Base-by-base conservation (phyloP, 2,329 filamentous ascomycete genomes). In the Cytospora leucostoma region DNA sequence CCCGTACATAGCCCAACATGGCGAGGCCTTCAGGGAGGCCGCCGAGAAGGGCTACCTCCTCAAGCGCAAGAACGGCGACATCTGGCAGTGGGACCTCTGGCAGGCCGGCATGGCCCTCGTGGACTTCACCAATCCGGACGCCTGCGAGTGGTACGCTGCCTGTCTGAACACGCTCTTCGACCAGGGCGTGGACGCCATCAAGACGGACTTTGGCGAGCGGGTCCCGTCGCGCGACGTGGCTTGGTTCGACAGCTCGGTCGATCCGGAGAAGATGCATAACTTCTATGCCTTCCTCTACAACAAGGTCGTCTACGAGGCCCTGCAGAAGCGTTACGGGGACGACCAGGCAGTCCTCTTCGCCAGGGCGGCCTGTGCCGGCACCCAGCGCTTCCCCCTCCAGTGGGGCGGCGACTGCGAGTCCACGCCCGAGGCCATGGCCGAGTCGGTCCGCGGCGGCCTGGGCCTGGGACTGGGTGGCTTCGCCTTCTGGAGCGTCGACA, bases 31-130 rank as follows among this genome's bases (percentile, higher is more conserved):
- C 75, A 76, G 80, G 63, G 80, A 86, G 66, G 88, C 87, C 49
- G 83, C 83, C 49, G 82, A 85, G 62, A 87, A 85, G 60, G 88
- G 88, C 0, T 92, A 90, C 69, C 80, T 92, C 19, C 79, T 92
- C 64, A 89, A 88, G 77, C 84, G 88, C 34, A 85, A 82, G 67
- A 85, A 91, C 69, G 88, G 87, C 13, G 86, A 89, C 66, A 76
- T 91, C 27, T 92, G 86, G 85, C 89, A 92, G 74, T 91, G 88
- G 87, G 89, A 92, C 69, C 75, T 89, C 50, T 92, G 89, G 89
- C 89, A 92, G 72, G 88, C 88, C 1, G 89, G 89, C 40, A 92
- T 92, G 89, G 88, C 84, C 4, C 77, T 92, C 1, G 79, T 92
- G 15, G 89, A 92, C 70, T 88, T 92, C 71, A 92, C 89, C 7